A percentile compares a stretch with the other conserved stretches of the same genome.
These are phyloP conservation scores for Madurella mycetomatis DNA, from an alignment of 2,329 filamentous ascomycete genomes.

Conservation along the genomic window DNA sequence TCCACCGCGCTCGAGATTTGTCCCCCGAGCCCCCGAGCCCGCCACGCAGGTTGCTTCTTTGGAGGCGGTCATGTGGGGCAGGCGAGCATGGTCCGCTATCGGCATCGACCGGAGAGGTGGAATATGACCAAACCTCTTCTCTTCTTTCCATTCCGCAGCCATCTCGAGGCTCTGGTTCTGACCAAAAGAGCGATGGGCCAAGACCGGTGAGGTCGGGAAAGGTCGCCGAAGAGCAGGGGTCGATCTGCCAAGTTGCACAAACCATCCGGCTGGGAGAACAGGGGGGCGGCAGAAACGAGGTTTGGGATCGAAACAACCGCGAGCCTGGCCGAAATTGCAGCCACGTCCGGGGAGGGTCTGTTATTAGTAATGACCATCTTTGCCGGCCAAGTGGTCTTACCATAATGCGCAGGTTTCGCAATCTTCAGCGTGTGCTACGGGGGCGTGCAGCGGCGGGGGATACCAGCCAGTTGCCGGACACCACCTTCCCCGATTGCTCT, in stretches of 20 bases:
- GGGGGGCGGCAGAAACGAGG: neutral
- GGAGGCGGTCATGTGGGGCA: neutral
- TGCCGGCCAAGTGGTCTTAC: no score
- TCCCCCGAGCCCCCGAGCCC: neutral
- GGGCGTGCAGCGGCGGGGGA: neutral
- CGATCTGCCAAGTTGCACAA: conserved; percentile 21
- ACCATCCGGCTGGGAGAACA: conserved; percentile 18
- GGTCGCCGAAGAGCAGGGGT: conserved; percentile 12
- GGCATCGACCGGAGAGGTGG: neutral
- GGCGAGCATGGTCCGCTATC: neutral
- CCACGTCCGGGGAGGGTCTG: neutral
- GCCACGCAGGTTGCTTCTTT: neutral
- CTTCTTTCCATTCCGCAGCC: neutral
- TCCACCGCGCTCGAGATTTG: conserved; percentile 3
- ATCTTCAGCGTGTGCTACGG: neutral
- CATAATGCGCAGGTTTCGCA: neutral
- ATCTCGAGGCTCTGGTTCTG: neutral
- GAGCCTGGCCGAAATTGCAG: neutral
- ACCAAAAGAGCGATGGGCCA: conserved; percentile 1
- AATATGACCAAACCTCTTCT: neutral
- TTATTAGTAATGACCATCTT: conserved; percentile 1
- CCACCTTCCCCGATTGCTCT: neutral
- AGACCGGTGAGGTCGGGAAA: conserved; percentile 13
- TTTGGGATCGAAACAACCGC: neutral
- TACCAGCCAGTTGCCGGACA: neutral